Conservation (phyloP, 805 yeast species). For the Sugiyamaella valdiviana region DNA sequence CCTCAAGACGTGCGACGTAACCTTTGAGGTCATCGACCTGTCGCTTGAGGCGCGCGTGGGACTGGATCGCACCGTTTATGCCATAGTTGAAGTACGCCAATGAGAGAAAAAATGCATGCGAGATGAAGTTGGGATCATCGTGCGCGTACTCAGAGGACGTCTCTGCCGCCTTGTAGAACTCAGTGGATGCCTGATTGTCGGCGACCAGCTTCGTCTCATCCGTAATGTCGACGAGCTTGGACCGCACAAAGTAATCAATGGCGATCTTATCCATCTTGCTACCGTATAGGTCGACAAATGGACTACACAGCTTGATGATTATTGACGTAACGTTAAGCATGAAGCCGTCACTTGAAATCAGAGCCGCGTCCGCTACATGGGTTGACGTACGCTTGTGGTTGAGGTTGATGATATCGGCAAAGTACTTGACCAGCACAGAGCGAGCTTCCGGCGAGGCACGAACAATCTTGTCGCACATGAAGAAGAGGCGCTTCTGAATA, state of each 20-base stretch:
- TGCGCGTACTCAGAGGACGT: conserved; percentile 17
- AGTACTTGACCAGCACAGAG: conserved; percentile 54
- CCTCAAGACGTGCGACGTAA: conserved; percentile 43
- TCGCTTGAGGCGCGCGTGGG: conserved; percentile 48
- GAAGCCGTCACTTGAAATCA: conserved; percentile 69
- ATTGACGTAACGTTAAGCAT: conserved; percentile 70
- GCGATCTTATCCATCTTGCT: conserved; percentile 74
- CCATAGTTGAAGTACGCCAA: conserved; percentile 83
- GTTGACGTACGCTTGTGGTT: conserved; percentile 62
- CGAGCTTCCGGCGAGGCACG: conserved; percentile 68
- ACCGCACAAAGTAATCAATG: conserved; percentile 56
- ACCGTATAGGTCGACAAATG: conserved; percentile 66
- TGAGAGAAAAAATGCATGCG: conserved; percentile 80
- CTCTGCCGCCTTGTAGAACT: conserved; percentile 38
- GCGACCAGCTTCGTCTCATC: conserved; percentile 84
- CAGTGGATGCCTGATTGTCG: conserved; percentile 62
- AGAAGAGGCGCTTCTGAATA: conserved; percentile 53
- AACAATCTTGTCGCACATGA: conserved; percentile 64
- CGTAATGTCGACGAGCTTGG: conserved; percentile 48
- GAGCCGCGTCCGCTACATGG: conserved; percentile 62
- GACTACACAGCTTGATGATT: conserved; percentile 67
- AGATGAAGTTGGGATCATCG: conserved; percentile 60
- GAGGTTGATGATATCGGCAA: conserved; percentile 66
- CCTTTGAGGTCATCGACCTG: conserved; percentile 45
- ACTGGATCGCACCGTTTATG: conserved; percentile 65